Conservation (phyloP, 2,329 filamentous ascomycete species). For the Ophiostoma triangulosporum region DNA sequence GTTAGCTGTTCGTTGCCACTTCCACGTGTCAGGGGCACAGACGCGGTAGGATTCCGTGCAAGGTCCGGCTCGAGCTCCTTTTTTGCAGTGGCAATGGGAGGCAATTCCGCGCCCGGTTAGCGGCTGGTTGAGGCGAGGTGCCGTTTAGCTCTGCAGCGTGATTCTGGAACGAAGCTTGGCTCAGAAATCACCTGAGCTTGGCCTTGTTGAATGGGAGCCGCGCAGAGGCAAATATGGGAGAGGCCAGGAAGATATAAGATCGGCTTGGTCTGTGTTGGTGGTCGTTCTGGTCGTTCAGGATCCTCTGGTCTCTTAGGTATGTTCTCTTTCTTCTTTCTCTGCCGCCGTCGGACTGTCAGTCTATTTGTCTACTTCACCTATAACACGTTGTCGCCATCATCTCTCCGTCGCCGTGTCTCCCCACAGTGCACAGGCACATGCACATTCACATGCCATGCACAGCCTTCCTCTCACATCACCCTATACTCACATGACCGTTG, state of each 20-base stretch:
- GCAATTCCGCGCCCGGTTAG: neutral
- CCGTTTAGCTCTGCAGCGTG: neutral
- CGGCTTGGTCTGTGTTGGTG: too few species aligned
- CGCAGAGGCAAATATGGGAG: neutral
- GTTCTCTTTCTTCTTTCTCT: neutral
- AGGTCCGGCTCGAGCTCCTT: neutral
- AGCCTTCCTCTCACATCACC: neutral
- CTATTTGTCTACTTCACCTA: neutral
- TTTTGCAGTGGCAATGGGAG: neutral
- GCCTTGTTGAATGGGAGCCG: neutral
- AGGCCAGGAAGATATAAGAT: too few species aligned
- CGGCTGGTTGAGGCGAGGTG: neutral
- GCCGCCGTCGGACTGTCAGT: neutral
- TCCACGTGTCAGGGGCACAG: neutral
- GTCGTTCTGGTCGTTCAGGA: neutral
- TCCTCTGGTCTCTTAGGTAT: too few species aligned
- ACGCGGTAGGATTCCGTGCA: neutral
- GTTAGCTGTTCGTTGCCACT: constrained; percentile 1
- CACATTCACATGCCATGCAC: too few species aligned
- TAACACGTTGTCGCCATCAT: too few species aligned
- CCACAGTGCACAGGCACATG: too few species aligned
- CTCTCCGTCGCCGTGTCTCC: too few species aligned
- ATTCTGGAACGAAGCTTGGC: neutral
- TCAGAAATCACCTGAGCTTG: neutral
- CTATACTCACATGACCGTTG: neutral